These are phyloP conservation scores for Xylariaceae sp. DNA, from an alignment of 2,329 filamentous ascomycete genomes.

Conservation along the genomic window DNA sequence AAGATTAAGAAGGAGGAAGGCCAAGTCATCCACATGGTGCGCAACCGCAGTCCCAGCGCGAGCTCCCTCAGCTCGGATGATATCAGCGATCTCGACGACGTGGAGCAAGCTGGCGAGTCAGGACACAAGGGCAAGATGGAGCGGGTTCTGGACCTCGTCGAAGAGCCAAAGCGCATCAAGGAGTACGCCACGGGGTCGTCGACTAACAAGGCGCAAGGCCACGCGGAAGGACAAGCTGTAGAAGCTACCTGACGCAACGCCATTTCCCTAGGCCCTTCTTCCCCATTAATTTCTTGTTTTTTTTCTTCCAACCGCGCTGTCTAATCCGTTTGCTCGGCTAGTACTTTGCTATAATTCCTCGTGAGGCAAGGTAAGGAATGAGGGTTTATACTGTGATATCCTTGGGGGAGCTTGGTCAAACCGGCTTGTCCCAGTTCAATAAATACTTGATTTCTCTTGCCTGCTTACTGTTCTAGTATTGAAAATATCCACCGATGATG, in stretches of 20 bases:
- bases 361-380: too few relatives aligned
- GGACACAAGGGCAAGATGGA: slow-evolving; percentile 44
- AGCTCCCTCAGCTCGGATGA: slow-evolving; percentile 44
- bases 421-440: too few relatives aligned
- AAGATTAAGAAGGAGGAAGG: slow-evolving; percentile 63
- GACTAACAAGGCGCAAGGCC: too few relatives aligned
- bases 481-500: too few relatives aligned
- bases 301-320: background rate
- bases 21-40: slow-evolving; percentile 43
- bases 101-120: slow-evolving; percentile 31
- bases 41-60: slow-evolving; percentile 45
- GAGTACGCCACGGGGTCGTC: slow-evolving; percentile 5
- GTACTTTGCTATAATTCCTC: too few relatives aligned
- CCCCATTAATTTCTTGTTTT: background rate
- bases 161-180: slow-evolving; percentile 41
- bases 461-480: too few relatives aligned
- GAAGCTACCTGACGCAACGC: background rate
- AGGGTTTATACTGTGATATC: too few relatives aligned
- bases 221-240: too few relatives aligned
- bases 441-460: too few relatives aligned
- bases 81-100: slow-evolving; percentile 42
- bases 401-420: too few relatives aligned
- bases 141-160: slow-evolving; percentile 41
- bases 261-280: background rate
- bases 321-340: background rate